Conservation (phyloP, 352 stramenopile genomes). For the Phytophthora chlamydospora region DNA sequence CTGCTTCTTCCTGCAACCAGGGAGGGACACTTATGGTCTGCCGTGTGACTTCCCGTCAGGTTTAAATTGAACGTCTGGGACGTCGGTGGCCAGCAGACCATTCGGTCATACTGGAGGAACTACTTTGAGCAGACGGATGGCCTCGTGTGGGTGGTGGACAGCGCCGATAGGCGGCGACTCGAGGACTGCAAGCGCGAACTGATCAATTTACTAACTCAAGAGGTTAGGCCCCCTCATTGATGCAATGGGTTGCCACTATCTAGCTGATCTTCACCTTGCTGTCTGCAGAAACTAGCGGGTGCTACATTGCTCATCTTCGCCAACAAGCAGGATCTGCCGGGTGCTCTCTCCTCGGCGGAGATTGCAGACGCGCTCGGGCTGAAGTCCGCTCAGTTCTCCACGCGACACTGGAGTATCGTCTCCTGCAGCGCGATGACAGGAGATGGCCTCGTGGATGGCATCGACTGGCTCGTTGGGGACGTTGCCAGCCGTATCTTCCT, state of each 20-base stretch:
- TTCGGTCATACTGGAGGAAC: constrained; percentile 99
- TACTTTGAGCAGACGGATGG: constrained; percentile 99
- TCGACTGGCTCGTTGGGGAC: constrained; percentile 98
- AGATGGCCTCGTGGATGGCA: constrained; percentile 94
- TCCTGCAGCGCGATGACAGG: constrained; percentile 97
- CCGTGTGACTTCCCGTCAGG: constrained; percentile 47
- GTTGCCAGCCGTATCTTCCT: constrained; percentile 97
- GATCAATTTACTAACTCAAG: constrained; percentile 83
- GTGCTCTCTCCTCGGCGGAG: constrained; percentile 89
- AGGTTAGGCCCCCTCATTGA: constrained; percentile 48
- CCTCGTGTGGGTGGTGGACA: constrained; percentile 99
- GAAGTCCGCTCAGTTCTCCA: constrained; percentile 79
- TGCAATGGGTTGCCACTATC: neutral
- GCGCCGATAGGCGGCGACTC: constrained; percentile 92
- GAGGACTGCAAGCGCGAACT: constrained; percentile 95
- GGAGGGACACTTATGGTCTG: no score
- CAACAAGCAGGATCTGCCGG: constrained; percentile 99
- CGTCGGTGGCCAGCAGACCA: constrained; percentile 99
- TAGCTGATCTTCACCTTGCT: constrained; percentile 1
- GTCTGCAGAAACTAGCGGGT: constrained; percentile 95
- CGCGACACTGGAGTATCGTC: constrained; percentile 91
- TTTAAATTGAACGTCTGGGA: constrained; percentile 99
- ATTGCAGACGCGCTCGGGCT: constrained; percentile 93
- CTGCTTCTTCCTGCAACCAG: neutral
- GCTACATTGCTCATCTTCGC: constrained; percentile 99